These are phyloP conservation scores for Evernia prunastri DNA, from an alignment of 495 filamentous ascomycete genomes.

Conservation along the genomic window DNA sequence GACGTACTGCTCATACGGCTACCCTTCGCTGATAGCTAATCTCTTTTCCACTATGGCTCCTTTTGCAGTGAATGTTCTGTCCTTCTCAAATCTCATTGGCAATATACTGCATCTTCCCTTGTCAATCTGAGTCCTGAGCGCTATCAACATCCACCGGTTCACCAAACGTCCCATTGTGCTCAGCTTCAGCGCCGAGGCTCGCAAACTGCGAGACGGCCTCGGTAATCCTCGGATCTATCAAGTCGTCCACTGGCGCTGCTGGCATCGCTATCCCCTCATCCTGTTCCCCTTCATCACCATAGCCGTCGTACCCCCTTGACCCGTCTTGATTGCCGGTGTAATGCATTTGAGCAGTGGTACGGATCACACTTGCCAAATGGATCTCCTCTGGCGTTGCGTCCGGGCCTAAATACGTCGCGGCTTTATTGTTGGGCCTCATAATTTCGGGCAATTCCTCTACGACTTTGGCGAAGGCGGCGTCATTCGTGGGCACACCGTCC, in stretches of 20 bases:
- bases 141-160: conserved; percentile 8
- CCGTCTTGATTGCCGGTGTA: not conserved
- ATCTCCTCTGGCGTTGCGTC: conserved; percentile 11
- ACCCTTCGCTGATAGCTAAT: not conserved
- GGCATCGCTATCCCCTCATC: conserved; percentile 4
- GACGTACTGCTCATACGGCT: not conserved
- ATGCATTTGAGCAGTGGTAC: conserved; percentile 1
- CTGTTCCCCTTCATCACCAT: conserved; percentile 4
- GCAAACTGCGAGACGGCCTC: conserved; percentile 31
- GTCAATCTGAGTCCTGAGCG: not conserved
- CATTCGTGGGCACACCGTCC: conserved; percentile 27
- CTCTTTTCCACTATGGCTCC: not conserved
- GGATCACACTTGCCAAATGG: conserved; percentile 7
- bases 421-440: conserved; percentile 4
- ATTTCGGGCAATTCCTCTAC: conserved; percentile 11
- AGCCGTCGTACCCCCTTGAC: not conserved
- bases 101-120: not conserved
- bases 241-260: not conserved
- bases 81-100: not conserved
- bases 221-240: conserved; percentile 10
- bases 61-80: not conserved
- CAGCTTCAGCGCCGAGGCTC: conserved; percentile 26
- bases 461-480: conserved; percentile 8
- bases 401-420: not conserved
- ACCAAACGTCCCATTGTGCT: not conserved